Base-by-base conservation (phyloP, 306 rosid species). In the Prunus kanzakura region DNA sequence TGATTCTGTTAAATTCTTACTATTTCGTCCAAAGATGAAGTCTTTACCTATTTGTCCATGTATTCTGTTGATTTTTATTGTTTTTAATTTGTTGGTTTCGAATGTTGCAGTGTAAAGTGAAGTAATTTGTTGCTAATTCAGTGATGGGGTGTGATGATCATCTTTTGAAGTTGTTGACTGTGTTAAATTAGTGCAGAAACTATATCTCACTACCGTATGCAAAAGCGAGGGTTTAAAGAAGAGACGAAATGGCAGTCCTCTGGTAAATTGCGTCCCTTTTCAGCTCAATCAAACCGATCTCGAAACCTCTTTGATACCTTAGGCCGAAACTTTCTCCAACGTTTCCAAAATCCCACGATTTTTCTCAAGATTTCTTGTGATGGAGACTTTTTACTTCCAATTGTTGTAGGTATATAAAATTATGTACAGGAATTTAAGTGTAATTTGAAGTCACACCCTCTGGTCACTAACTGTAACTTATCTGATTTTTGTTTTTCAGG, bases 281-380 rank as follows among this genome's bases (percentile, higher is more conserved):
- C 90, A 18, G 57, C 68, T 65, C 85, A 73, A 11, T 83, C 73
- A 6, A 81, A 49, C 18, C 74, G 61, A 29, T 63, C 72, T 3
- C 78, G 85, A 72, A 68, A 60, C 32, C 76, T 85, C 79, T 74
- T 71, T 25, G 76, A 43, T 79, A 79, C 82, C 38, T 18, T 88
- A 9, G 88, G 79, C 79, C 88, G 82, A 72, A 80, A 84, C 16
- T 87, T 96, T 75, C 80, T 89, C 52, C 89, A 86, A 67, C 91
- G 89, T 41, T 96, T 96, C 74, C 92, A 86, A 84, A 85, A 78
- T 79, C 98, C 99, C 10, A 96, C 99, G 1, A 89, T 96, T 72
- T 96, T 96, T 80, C 97, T 96, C 66, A 96, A 91, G 91, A 84
- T 93, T 82, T 96, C 97, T 49, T 92, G 97, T 73, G 93, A 89